Evolutionary conservation across 1,284 basidiomycete species (phyloP), one percentile per base, ranked within the genome.

Genomic region (Tranzscheliella williamsii): DNA sequence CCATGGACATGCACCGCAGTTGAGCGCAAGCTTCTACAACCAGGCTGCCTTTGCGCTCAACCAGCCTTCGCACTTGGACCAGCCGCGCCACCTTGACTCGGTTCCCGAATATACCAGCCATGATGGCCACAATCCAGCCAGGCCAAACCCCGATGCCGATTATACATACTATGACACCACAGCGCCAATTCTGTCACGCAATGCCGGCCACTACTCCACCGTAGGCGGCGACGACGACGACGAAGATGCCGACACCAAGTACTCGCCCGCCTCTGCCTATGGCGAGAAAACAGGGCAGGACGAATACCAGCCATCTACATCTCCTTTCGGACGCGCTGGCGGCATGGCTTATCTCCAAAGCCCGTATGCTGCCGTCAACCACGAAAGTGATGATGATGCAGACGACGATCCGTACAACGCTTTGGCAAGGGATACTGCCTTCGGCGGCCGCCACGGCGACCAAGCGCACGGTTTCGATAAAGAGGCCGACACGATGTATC

Each of bases 21-120:
- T 73, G 24, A 65, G 60, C 51, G 52, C 67, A 31, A 70, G 67
- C 56, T 73, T 73, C 43, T 73, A 72, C 42, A 32, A 39, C 24
- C 64, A 73, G 40, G 69, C 71, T 4, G 71, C 71, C 0, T 43
- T 48, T n/a, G 71, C 67, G 2, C 52, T 70, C 11, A 29, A 29
- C 27, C 9, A 29, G 11, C 27, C 21, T 23, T 29, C 29, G 4
- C 21, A 44, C n/a, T n/a, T n/a, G 26, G 24, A 4, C 6, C 33
- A 36, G 18, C 38, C 16, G 16, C 15, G 13, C 20, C 18, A 31
- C 24, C 37, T 38, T 24, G 24, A 16, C 16, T 6, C 37, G 5
- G 27, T 38, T 13, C 24, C 37, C 16, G 37, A 38, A 24, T 34
- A 43, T 15, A 20, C 22, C 21, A 35, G 47, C 11, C 47, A 53